Conservation (phyloP, 345 rosid species). For the Acer negundo region DNA sequence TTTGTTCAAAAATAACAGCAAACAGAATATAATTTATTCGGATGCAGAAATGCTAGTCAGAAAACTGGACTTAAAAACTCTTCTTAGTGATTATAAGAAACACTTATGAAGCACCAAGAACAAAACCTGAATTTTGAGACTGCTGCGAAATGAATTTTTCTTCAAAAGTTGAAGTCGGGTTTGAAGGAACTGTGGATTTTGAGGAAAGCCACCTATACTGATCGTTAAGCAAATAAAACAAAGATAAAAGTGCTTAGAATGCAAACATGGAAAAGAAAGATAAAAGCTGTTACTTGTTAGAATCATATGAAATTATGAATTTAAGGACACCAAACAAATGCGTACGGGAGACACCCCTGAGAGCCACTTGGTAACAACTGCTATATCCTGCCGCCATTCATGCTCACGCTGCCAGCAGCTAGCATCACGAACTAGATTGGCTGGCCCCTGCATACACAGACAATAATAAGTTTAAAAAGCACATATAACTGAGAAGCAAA, state of each 20-base stretch:
- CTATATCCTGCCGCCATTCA: slow-evolving; percentile 99
- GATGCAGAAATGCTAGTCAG: not conserved
- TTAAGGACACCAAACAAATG: slow-evolving; percentile 20
- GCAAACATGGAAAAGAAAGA: slow-evolving; percentile 8
- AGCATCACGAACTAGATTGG: slow-evolving; percentile 85
- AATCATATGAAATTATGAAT: slow-evolving; percentile 4
- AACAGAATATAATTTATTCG: not conserved
- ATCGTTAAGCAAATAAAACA: slow-evolving; percentile 37
- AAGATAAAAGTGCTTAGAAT: slow-evolving; percentile 15
- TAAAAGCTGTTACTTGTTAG: not conserved
- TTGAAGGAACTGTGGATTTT: slow-evolving; percentile 62
- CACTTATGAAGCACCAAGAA: slow-evolving; percentile 9
- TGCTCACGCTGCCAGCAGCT: slow-evolving; percentile 97
- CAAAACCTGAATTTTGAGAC: slow-evolving; percentile 90
- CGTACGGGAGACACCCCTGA: slow-evolving; percentile 91
- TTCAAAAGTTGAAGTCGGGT: slow-evolving; percentile 79
- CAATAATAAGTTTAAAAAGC: slow-evolving; percentile 13
- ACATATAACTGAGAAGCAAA: slow-evolving; percentile 10
- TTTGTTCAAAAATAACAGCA: not conserved
- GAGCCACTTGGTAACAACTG: slow-evolving; percentile 96
- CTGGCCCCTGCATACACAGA: slow-evolving; percentile 64
- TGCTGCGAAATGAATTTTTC: slow-evolving; percentile 96
- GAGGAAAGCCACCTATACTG: slow-evolving; percentile 99
- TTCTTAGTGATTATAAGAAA: not conserved
- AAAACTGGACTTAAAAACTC: slow-evolving; percentile 3